Conservation (phyloP, 2,329 filamentous ascomycete species). For the Scedosporium minutisporum region DNA sequence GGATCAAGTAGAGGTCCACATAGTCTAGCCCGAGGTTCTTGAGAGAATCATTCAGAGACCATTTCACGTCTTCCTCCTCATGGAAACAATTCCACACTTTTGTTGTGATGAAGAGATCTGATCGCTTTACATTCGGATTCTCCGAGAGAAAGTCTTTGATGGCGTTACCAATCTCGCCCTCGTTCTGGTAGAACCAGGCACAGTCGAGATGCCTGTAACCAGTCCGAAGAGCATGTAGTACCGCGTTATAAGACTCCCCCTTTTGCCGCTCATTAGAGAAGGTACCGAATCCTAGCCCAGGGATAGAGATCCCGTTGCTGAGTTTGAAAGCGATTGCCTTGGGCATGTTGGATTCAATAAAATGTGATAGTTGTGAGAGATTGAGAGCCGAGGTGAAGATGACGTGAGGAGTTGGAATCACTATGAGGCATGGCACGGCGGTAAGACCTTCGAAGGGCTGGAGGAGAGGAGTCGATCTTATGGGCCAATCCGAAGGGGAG, state of each 20-base stretch:
- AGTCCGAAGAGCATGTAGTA: constrained; percentile 30
- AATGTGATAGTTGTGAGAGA: not conserved
- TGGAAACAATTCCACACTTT: constrained; percentile 56
- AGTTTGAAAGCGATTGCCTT: constrained; percentile 30
- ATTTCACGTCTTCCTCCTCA: constrained; percentile 48
- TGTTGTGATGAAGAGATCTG: constrained; percentile 17
- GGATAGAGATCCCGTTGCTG: constrained; percentile 47
- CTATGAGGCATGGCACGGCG: too few relatives aligned
- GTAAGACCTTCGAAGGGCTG: too few relatives aligned
- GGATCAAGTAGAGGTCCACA: constrained; percentile 42
- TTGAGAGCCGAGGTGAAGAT: not conserved
- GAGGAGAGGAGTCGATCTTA: too few relatives aligned
- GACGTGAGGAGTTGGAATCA: not conserved
- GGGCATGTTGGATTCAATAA: constrained; percentile 6
- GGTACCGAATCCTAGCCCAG: constrained; percentile 55
- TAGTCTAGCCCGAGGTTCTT: constrained; percentile 47
- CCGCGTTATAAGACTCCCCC: constrained; percentile 2
- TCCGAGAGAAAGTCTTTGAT: constrained; percentile 23
- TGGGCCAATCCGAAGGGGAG: too few relatives aligned
- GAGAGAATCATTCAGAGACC: constrained; percentile 45
- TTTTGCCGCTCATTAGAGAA: constrained; percentile 23
- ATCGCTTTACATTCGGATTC: constrained; percentile 15
- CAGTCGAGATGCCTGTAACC: constrained; percentile 56
- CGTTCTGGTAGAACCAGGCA: constrained; percentile 46
- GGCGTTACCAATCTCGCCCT: constrained; percentile 35